Evolutionary conservation across 345 rosid genomes (phyloP).

Genomic region (Viola odorata): DNA sequence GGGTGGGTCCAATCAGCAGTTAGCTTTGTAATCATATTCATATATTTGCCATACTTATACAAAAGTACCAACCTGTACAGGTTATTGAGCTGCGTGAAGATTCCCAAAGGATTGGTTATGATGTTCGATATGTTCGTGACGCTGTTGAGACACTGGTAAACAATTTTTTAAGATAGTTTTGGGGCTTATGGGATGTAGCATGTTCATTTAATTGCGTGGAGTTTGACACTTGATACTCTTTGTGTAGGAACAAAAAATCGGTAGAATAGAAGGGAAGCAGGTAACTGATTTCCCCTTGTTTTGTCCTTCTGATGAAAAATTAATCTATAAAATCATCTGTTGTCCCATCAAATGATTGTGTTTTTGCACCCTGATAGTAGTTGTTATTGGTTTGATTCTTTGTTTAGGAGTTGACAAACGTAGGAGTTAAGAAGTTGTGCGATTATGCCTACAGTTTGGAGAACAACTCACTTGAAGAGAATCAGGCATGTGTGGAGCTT

Average conservation of each 20-base stretch:
- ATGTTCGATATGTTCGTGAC: constrained; percentile 51
- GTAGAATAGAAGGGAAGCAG: constrained; percentile 64
- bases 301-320: neutral
- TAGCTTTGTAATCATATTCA: neutral
- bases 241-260: constrained; percentile 51
- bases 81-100: constrained; percentile 45
- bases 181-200: neutral
- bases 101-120: constrained; percentile 37
- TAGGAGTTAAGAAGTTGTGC: constrained; percentile 44
- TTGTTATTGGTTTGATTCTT: constrained; percentile 8
- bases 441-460: constrained; percentile 33
- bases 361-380: constrained; percentile 10
- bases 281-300: constrained; percentile 22
- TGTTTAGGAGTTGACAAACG: constrained; percentile 28
- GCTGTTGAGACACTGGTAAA: constrained; percentile 75
- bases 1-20: constrained; percentile 38
- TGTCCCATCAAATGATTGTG: neutral
- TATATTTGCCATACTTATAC: constrained; percentile 14
- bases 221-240: neutral
- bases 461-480: constrained; percentile 28
- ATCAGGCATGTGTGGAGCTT: constrained; percentile 33
- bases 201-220: constrained; percentile 1
- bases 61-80: constrained; percentile 25
- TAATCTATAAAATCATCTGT: constrained; percentile 2
- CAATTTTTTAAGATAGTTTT: constrained; percentile 8